Percentiles rank a stretch among this genome's conserved stretches.
phyloP scores from a whole-genome alignment of 768 basidiomycete species.

The Phaeolepiota aurea region DNA sequence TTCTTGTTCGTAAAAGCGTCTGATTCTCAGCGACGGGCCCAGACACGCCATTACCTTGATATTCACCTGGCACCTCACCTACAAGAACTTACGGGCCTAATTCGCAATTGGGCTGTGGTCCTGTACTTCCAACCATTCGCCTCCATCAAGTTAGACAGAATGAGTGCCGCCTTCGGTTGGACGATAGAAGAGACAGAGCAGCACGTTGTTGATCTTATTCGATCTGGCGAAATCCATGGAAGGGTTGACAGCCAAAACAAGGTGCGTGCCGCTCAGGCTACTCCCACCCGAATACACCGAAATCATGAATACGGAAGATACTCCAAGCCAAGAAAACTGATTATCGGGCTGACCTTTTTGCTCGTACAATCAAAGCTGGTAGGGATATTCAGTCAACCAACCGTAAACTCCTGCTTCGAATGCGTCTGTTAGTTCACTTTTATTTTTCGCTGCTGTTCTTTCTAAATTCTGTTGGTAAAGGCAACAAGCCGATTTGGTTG shows the following conservation, averaged over 20 bases:
- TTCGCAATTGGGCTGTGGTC: slow-evolving; percentile 72
- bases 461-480: background rate
- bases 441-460: background rate
- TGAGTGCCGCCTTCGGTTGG: slow-evolving; percentile 86
- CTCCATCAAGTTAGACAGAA: slow-evolving; percentile 73
- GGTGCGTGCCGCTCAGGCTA: too few species aligned
- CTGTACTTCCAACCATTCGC: slow-evolving; percentile 90
- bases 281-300: too few species aligned
- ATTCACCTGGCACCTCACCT: slow-evolving; percentile 71
- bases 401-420: slow-evolving; percentile 70
- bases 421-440: slow-evolving; percentile 64
- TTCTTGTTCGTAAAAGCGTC: background rate
- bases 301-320: slow-evolving; percentile 39
- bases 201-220: slow-evolving; percentile 73
- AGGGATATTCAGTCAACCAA: slow-evolving; percentile 65
- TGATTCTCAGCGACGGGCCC: background rate
- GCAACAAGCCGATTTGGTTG: background rate
- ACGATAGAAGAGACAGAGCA: slow-evolving; percentile 59
- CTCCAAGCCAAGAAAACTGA: slow-evolving; percentile 75
- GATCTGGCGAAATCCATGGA: slow-evolving; percentile 68
- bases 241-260: slow-evolving; percentile 88
- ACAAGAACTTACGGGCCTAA: slow-evolving; percentile 49
- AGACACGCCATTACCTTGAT: slow-evolving; percentile 76
- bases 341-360: slow-evolving; percentile 69
- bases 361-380: slow-evolving; percentile 66